A percentile compares a stretch with the other conserved stretches of the same genome.
phyloP scores from a whole-genome alignment of 169 alveolate species.

The Perkinsus chesapeaki region DNA sequence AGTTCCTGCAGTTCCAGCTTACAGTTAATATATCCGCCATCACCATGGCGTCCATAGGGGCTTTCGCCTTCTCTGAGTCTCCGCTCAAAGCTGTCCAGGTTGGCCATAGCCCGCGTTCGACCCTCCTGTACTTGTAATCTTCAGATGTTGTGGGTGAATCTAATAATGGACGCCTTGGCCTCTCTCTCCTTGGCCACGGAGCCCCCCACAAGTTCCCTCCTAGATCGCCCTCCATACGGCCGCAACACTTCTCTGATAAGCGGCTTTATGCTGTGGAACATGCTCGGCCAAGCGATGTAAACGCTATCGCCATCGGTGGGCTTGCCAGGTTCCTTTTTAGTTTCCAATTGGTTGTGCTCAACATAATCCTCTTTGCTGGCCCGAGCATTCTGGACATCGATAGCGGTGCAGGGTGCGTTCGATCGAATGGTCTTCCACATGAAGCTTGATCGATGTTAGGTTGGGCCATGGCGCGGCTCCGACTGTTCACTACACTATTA shows the following conservation, averaged over 20 bases:
- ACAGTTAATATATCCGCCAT: constrained; percentile 80
- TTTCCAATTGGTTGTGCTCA: not conserved
- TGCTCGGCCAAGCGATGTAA: not conserved
- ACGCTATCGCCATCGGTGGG: not conserved
- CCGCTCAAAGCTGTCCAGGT: not conserved
- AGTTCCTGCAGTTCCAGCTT: constrained; percentile 76
- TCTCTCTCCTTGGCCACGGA: constrained; percentile 85
- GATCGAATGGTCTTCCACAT: not conserved
- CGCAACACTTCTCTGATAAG: constrained; percentile 67
- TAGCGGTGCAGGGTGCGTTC: not conserved
- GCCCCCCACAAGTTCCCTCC: constrained; percentile 71
- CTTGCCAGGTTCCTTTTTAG: not conserved
- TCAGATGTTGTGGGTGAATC: constrained; percentile 65
- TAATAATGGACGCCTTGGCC: constrained; percentile 82
- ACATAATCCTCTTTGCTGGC: not conserved
- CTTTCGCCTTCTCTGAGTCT: constrained; percentile 33
- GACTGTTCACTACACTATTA: constrained; percentile 67
- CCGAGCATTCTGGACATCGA: not conserved
- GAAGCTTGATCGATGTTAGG: not conserved
- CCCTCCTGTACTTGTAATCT: constrained; percentile 57
- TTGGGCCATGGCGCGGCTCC: constrained; percentile 39
- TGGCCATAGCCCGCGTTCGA: constrained; percentile 36
- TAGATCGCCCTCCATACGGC: constrained; percentile 72
- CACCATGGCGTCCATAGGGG: constrained; percentile 62
- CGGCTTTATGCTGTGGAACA: not conserved